Evolutionary conservation across 768 basidiomycete genomes (phyloP), one percentile per base, ranked within the genome.

Genomic region (Crucibulum laeve): DNA sequence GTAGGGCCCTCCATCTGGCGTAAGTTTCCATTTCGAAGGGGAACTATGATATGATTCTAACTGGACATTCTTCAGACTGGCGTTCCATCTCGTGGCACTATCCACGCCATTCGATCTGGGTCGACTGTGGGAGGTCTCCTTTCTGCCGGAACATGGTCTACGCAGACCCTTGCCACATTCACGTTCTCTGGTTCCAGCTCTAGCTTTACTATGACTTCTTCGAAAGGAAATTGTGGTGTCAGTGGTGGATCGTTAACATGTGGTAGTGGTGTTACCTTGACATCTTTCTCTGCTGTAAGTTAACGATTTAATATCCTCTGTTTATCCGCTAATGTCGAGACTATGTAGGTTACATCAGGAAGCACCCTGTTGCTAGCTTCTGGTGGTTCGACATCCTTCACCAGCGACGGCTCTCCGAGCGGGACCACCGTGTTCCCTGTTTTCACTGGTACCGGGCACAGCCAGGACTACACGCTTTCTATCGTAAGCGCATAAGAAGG

Each of bases 121-220:
- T 57, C 62, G 5, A 52, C 51, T 4, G 56, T 68, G 10, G 80
- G 80, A 5, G 80, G 78, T 11, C 69, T 83, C 18, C 66, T 83
- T 30, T 69, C 75, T 1, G 54, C 52, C 5, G 81, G 78, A 15
- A 81, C 77, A 10, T 81, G 78, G 78, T 79, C 77, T 5, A 76
- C 74, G 7, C 80, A 82, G 56, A 80, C 79, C 5, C 64, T 73
- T 25, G 80, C 78, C 10, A 80, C 79, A 2, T 76, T 71, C 52
- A 74, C 73, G 1, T 46, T 77, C 22, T 67, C 72, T 5, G 76
- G 78, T 24, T 62, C 68, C 14, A 51, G 67, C 18, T 65, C 66
- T 5, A 70, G 73, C 51, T 80, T 82, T 62, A 80, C 77, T 7
- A 65, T 83, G 64, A 67, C 66, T 19, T 77, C 77, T 18, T 78